A percentile compares a stretch with the other conserved stretches of the same genome.
These are phyloP conservation scores for Cocos nucifera DNA, from an alignment of 176 grass and related monocot species.

Conservation along the genomic window DNA sequence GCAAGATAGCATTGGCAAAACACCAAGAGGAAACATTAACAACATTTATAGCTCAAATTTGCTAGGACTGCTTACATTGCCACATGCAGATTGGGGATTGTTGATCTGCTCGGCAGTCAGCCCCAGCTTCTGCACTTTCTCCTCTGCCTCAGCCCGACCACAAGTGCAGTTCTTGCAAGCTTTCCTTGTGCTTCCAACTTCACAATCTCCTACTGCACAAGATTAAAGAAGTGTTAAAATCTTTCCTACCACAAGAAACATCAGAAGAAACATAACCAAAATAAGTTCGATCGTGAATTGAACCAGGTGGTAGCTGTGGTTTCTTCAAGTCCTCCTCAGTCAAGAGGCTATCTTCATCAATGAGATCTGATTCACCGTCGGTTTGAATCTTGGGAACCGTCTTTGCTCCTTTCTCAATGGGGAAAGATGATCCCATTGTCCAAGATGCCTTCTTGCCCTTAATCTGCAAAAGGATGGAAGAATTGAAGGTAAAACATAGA, in stretches of 20 bases:
- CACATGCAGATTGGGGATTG: conserved; percentile 84
- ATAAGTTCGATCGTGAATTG: not conserved
- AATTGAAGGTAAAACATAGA: not conserved
- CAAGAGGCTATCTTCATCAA: conserved; percentile 90
- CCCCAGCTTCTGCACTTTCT: conserved; percentile 74
- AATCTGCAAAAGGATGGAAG: conserved; percentile 30
- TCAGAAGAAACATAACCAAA: no score
- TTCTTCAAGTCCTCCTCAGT: conserved; percentile 94
- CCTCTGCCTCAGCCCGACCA: conserved; percentile 76
- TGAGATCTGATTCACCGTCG: conserved; percentile 62
- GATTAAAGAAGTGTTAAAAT: no score
- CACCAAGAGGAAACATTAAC: no score
- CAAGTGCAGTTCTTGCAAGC: conserved; percentile 98
- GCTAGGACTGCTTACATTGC: conserved; percentile 42
- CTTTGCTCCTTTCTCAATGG: conserved; percentile 49
- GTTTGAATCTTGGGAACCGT: conserved; percentile 73
- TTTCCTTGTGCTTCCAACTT: conserved; percentile 73
- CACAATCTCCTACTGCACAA: conserved; percentile 63
- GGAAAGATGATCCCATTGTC: conserved; percentile 75
- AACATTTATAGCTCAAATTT: not conserved
- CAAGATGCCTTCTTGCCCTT: conserved; percentile 84
- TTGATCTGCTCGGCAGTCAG: conserved; percentile 75
- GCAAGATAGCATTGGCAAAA: not conserved
- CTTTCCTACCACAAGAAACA: no score
- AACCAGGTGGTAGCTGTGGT: conserved; percentile 81